A percentile compares a stretch with the other conserved stretches of the same genome.
phyloP scores from a whole-genome alignment of 2,329 filamentous ascomycete genomes.

The Trichoderma arundinaceum region DNA sequence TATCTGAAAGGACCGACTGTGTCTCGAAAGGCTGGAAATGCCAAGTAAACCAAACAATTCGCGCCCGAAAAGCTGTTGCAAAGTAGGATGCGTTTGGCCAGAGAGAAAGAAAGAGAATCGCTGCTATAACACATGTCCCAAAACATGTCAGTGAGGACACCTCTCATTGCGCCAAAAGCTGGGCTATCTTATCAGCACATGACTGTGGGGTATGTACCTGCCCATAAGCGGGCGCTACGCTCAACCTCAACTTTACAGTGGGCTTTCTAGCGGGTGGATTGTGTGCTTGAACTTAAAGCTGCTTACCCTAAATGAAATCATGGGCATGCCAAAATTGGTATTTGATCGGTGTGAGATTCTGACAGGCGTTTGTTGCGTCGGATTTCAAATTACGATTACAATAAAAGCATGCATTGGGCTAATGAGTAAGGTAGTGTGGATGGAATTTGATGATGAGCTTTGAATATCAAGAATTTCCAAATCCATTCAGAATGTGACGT shows the following conservation, averaged over 20 bases:
- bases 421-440: too few species aligned
- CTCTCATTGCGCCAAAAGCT: conserved; percentile 23
- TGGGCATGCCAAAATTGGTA: not conserved
- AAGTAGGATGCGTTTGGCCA: not conserved
- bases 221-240: not conserved
- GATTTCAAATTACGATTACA: too few species aligned
- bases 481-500: too few species aligned
- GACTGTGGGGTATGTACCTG: conserved; percentile 36
- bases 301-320: conserved; percentile 23
- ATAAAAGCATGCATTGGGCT: too few species aligned
- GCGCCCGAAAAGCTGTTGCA: not conserved
- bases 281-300: too few species aligned
- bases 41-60: not conserved
- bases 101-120: not conserved
- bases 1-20: not conserved
- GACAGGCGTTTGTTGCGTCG: too few species aligned
- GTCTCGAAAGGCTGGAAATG: not conserved
- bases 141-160: conserved; percentile 29
- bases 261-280: not conserved
- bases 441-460: too few species aligned
- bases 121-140: not conserved
- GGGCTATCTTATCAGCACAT: conserved; percentile 49
- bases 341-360: not conserved
- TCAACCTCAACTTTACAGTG: not conserved
- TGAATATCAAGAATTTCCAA: too few species aligned